phyloP scores from a whole-genome alignment of 1,284 basidiomycete species.

The Butyriboletus appendiculatus region DNA sequence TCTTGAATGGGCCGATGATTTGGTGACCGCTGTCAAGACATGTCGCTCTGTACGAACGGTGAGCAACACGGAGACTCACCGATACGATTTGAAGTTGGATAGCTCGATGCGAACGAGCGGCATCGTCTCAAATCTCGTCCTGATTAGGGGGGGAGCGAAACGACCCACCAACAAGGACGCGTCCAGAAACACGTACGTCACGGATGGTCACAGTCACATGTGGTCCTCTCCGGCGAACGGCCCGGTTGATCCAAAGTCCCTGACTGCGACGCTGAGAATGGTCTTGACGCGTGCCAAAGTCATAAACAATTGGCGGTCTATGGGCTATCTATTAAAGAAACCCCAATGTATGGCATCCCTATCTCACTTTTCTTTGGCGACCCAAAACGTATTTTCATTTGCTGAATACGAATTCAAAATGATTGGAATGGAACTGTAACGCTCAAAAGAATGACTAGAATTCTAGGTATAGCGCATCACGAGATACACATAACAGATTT shows the following conservation, averaged over 20 bases:
- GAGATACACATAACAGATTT: background rate
- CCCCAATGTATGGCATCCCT: background rate
- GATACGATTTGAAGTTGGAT: conserved; percentile 93
- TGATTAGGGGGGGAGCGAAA: conserved; percentile 23
- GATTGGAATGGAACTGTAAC: background rate
- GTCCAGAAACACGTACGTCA: conserved; percentile 28
- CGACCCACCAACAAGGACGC: conserved; percentile 24
- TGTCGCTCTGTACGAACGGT: conserved; percentile 3
- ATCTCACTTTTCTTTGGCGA: background rate
- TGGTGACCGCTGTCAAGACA: conserved; percentile 67
- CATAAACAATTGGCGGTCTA: background rate
- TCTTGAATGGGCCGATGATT: conserved; percentile 87
- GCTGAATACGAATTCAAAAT: conserved; percentile 1
- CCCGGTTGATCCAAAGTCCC: background rate
- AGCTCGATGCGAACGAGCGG: conserved; percentile 81
- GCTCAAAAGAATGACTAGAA: conserved; percentile 13
- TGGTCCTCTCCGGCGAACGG: background rate
- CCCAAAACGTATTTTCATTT: no score
- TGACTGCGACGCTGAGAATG: no score
- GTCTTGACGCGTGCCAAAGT: background rate
- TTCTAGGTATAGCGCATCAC: conserved; percentile 4
- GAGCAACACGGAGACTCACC: conserved; percentile 39
- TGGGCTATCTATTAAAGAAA: background rate
- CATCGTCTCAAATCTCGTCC: conserved; percentile 44
- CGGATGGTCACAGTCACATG: conserved; percentile 18